Evolutionary conservation across 106 monocot genomes (phyloP), one percentile per base, ranked within the genome.

Genomic region (Posidonia australis): DNA sequence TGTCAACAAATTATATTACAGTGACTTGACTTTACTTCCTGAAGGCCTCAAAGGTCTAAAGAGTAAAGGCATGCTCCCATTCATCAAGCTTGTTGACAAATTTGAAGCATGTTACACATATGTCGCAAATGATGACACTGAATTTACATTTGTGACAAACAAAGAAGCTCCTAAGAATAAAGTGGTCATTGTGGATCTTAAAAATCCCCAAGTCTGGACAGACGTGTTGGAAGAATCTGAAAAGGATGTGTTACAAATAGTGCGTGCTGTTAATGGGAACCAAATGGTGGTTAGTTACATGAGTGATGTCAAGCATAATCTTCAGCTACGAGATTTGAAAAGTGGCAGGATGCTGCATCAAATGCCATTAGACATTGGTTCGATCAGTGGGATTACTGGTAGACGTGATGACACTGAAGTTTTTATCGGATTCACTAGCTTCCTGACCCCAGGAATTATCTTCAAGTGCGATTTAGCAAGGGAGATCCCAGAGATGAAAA

Each of bases 121-220:
- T 60, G 70, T 88, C 12, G 67, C 92, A 9, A 93, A 93, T 77
- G 83, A 93, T 67, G 81, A 67, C 32, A 60, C 69, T 9, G 66
- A 78, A 60, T 93, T 93, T 54, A 93, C 88, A 10, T 93, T 93
- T 54, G 42, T 88, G 32, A 88, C 88, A 42, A 93, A 93, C 68
- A 88, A 85, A 79, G 71, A 69, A 36, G 82, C 92, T 61, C 85
- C 92, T 28, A 85, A 60, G 58, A 76, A 79, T 44, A 93, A 83
- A 27, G 44, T 93, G 62, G 83, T 93, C 18, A 65, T 80, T 10
- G 85, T 88, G 28, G 58, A 93, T 59, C 45, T 93, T 19, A 83
- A 70, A 16, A 21, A 88, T 54, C 83, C 85, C 21, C 65, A 77
- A 53, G 19, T 62, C 29, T 93, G 92, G 92, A 70, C 31, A 58